Conservation (phyloP, 2,329 filamentous ascomycete species). For the Talaromyces atroroseus region DNA sequence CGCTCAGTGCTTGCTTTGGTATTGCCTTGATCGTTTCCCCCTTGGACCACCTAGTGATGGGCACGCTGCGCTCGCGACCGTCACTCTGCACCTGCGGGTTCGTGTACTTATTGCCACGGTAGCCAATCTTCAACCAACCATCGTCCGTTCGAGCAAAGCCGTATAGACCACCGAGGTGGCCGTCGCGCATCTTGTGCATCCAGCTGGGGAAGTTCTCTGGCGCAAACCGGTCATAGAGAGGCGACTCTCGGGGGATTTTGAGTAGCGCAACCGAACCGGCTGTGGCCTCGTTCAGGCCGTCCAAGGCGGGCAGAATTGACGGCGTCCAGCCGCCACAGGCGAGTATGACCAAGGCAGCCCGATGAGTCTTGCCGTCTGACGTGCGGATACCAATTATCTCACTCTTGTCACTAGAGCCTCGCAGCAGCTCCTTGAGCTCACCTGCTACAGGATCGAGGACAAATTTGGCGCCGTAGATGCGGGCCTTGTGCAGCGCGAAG, state of each 20-base stretch:
- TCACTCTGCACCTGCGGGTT: constrained; percentile 38
- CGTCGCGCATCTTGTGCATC: constrained; percentile 33
- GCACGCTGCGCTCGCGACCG: constrained; percentile 35
- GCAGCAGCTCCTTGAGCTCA: constrained; percentile 24
- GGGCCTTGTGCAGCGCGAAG: constrained; percentile 42
- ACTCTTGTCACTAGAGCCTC: constrained; percentile 14
- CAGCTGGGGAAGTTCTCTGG: constrained; percentile 45
- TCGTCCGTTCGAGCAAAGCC: constrained; percentile 44
- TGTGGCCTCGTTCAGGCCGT: constrained; percentile 45
- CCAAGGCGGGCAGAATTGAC: constrained; percentile 35
- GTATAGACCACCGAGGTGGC: constrained; percentile 41
- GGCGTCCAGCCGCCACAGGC: constrained; percentile 45
- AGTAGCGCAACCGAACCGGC: constrained; percentile 43
- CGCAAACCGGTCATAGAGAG: constrained; percentile 37
- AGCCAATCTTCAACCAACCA: constrained; percentile 48
- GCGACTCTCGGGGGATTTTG: constrained; percentile 35
- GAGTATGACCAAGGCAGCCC: constrained; percentile 32
- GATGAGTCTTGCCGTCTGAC: constrained; percentile 30
- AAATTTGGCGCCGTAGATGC: constrained; percentile 37
- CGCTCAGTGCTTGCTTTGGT: constrained; percentile 23
- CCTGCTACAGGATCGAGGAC: constrained; percentile 33
- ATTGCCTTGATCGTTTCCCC: constrained; percentile 17
- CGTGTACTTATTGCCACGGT: constrained; percentile 48
- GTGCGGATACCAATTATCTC: constrained; percentile 36
- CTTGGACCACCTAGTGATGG: constrained; percentile 34